A percentile compares a stretch with the other conserved stretches of the same genome.
Evolutionary conservation across 345 rosid species (phyloP).

Genomic region (Passiflora organensis): DNA sequence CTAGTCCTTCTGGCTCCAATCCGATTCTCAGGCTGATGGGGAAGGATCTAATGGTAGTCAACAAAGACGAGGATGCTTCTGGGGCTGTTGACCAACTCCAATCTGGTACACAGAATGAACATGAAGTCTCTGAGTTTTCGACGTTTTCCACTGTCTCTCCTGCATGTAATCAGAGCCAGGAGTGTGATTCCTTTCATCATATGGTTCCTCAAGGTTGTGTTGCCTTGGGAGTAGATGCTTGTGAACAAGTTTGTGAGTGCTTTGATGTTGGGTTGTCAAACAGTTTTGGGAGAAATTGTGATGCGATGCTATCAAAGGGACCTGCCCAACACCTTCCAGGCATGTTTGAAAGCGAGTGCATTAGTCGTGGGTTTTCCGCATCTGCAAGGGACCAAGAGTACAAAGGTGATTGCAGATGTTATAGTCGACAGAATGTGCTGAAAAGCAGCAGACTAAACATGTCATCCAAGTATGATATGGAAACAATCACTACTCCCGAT

Average conservation of each 20-base stretch:
- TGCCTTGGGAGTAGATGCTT: constrained; percentile 25
- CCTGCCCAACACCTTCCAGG: constrained; percentile 22
- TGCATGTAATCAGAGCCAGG: too few species aligned
- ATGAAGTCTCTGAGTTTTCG: constrained; percentile 30
- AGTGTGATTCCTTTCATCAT: too few species aligned
- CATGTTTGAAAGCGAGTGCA: constrained; percentile 17
- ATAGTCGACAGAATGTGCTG: constrained; percentile 14
- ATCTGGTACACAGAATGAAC: constrained; percentile 25
- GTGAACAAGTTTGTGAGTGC: constrained; percentile 17
- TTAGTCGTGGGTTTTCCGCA: constrained; percentile 18
- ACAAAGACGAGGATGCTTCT: constrained; percentile 58
- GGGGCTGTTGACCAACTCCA: constrained; percentile 29
- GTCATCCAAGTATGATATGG: constrained; percentile 8
- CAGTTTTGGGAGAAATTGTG: constrained; percentile 21
- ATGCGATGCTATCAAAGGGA: constrained; percentile 17
- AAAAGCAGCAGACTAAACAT: constrained; percentile 22
- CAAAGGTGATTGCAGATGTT: constrained; percentile 20
- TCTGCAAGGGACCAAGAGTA: constrained; percentile 22
- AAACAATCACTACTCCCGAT: constrained; percentile 16
- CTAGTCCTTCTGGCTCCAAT: constrained; percentile 67
- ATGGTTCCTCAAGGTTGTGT: constrained; percentile 25
- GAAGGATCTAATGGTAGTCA: constrained; percentile 88
- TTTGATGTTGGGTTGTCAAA: constrained; percentile 26
- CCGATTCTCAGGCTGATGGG: constrained; percentile 94
- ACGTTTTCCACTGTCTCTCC: constrained; percentile 26